A percentile compares a stretch with the other conserved stretches of the same genome.
Evolutionary conservation across 768 basidiomycete genomes (phyloP).

Genomic region (Trametes coccinea): DNA sequence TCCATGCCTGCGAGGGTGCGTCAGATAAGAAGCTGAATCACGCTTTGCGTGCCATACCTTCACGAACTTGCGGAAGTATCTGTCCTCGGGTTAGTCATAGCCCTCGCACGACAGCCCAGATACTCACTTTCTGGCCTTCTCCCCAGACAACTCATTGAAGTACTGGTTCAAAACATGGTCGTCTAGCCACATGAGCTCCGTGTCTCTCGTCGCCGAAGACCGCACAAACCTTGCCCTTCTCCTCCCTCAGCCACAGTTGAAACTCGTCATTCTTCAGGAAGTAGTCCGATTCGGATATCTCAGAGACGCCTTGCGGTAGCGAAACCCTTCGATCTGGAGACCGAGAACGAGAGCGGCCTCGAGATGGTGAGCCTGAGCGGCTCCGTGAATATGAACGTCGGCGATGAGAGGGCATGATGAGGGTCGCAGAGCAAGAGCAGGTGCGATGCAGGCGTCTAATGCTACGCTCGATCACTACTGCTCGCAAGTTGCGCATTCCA

Average conservation of each 20-base stretch:
- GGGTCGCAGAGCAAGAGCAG: neutral
- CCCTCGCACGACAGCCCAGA: constrained; percentile 13
- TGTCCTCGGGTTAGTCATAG: constrained; percentile 39
- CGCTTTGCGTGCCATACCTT: constrained; percentile 48
- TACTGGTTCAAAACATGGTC: constrained; percentile 50
- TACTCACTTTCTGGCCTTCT: constrained; percentile 72
- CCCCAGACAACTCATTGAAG: constrained; percentile 82
- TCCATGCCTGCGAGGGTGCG: constrained; percentile 63
- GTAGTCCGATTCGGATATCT: constrained; percentile 82
- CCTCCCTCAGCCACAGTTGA: constrained; percentile 81
- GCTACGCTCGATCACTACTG: neutral
- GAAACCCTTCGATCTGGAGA: constrained; percentile 45
- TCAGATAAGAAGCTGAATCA: constrained; percentile 7
- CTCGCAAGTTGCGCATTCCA: neutral
- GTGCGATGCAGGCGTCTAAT: neutral
- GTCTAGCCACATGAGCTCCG: neutral
- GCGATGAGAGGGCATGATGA: constrained; percentile 30
- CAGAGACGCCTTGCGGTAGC: constrained; percentile 57
- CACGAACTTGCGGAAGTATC: constrained; percentile 93
- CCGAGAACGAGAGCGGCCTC: constrained; percentile 33
- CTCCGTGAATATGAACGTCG: constrained; percentile 28
- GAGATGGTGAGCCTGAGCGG: constrained; percentile 23
- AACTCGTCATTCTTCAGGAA: constrained; percentile 89
- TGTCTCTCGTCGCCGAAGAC: constrained; percentile 18
- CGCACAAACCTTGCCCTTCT: constrained; percentile 53